Base-by-base conservation (phyloP, 805 yeast genomes). In the Komagataella ulmi region DNA sequence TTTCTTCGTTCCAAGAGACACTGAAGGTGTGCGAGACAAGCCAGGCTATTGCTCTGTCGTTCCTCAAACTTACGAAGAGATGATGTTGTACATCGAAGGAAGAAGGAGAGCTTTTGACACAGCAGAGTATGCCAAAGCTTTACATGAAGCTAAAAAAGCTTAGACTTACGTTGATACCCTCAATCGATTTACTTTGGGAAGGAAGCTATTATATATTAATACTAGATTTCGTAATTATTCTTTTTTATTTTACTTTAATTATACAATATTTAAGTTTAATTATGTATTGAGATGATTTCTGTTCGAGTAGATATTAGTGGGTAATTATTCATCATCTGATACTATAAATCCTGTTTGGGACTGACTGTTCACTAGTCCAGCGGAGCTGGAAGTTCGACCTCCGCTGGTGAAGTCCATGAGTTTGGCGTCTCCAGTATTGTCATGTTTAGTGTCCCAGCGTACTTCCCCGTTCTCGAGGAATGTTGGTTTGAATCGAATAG, bases 21-120 rank as follows among this genome's bases (percentile, higher is more conserved):
- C 70, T 7, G 64, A 65, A 46, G 69, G 67, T 1, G 68, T 64
- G 12, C 62, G 60, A 46, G 70, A 65, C 50, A 58, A 62, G 23
- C 83, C 84, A 18, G 84, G 85, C n/a, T 82, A 76, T 58, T 77
- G 82, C 49, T 78, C 88, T 2, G 91, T 90, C 50, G 72, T 90
- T 50, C 97, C 97, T 3, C 85, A 85, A 63, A 80, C 95, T 0
- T 90, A 90, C 62, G 77, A 82, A 24, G 97, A 90, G 66, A 90
- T 89, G 95, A 88, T 90, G 81, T 85, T 81, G 58, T 90, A 85
- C 62, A 76, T 90, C 17, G 90, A 85, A 61, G 97, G 95, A 24
- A 80, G 95, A 68, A 83, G 97, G 71, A 81, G 95, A 66, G 95
- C 96, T 3, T 74, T 74, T 52, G 95, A 83, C 50, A 87, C 95